Evolutionary conservation across 2,329 filamentous ascomycete species (phyloP), one percentile per base, ranked within the genome.

Genomic region (Volutella citrinella): DNA sequence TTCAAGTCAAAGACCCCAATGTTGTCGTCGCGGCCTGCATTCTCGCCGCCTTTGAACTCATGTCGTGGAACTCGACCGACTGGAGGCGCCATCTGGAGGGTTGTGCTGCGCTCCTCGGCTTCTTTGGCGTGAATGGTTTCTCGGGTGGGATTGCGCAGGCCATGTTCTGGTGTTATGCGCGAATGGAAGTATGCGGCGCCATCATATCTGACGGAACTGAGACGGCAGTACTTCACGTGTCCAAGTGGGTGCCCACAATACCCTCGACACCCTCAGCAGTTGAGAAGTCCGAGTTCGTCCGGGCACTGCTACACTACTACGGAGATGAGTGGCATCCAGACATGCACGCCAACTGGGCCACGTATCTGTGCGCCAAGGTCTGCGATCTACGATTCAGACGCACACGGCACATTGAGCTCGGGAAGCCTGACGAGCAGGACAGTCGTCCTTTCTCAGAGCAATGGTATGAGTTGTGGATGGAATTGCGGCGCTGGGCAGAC

Each of bases 71-170:
- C 2, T 63, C 69, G 0, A 63, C 61, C 43, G 71, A 74, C 34
- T 78, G 74, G 75, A 58, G 67, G 8, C 64, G 70, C 2, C 75
- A 78, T 51, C 52, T 78, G 4, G 74, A 78, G 33, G 75, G 75
- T 0, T 77, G 73, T 41, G 72, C 74, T 2, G 65, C 70, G 3
- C 51, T 78, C 3, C 69, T 78, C 15, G 65, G 69, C 38, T 64
- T 69, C 3, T 66, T 70, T 36, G 64, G 62, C 3, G 69, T 78
- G 6, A 64, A 71, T 22, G 75, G 74, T 1, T 59, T 59, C 38
- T 56, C 55, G 4, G 56, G 55, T 10, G 56, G 56, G n/a, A 64
- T 74, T 5, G 61, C 64, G 6, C 70, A 74, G 43, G 73, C 72
- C 0, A 59, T 78, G 0, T 78, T 78, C 42, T 78, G 74, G 74